phyloP scores from a whole-genome alignment of 2,329 filamentous ascomycete species.

The Xylaria sp. region DNA sequence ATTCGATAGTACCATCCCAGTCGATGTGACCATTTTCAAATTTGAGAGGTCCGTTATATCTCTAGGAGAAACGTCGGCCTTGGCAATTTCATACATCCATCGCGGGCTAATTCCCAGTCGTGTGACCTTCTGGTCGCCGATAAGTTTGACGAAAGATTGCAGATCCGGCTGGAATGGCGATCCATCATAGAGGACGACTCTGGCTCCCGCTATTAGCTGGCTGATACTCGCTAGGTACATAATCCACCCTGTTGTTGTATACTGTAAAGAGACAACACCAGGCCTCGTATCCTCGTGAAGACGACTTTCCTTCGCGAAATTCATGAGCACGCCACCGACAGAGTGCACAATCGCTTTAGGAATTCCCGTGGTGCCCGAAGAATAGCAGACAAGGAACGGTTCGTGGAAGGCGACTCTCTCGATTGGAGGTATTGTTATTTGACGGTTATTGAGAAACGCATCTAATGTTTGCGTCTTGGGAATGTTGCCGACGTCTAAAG shows the following conservation, averaged over 20 bases:
- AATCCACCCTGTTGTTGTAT: slow-evolving; percentile 83
- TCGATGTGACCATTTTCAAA: slow-evolving; percentile 72
- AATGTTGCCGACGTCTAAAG: slow-evolving; percentile 67
- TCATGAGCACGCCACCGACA: slow-evolving; percentile 70
- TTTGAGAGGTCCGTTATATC: slow-evolving; percentile 69
- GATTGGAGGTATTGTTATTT: slow-evolving; percentile 58
- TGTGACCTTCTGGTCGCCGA: slow-evolving; percentile 72
- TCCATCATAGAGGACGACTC: slow-evolving; percentile 81
- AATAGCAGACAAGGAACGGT: slow-evolving; percentile 81
- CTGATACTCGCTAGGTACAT: slow-evolving; percentile 78
- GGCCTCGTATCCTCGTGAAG: slow-evolving; percentile 58
- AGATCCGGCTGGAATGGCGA: slow-evolving; percentile 79
- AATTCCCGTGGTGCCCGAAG: slow-evolving; percentile 81
- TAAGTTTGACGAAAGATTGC: slow-evolving; percentile 69
- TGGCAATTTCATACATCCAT: slow-evolving; percentile 79
- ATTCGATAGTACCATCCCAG: slow-evolving; percentile 84
- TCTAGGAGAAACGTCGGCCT: slow-evolving; percentile 69
- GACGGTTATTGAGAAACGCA: slow-evolving; percentile 54
- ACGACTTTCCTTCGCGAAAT: slow-evolving; percentile 65
- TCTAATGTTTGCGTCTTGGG: slow-evolving; percentile 58
- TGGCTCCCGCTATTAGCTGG: slow-evolving; percentile 67
- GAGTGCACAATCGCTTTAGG: slow-evolving; percentile 90
- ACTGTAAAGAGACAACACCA: slow-evolving; percentile 61
- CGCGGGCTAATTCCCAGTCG: slow-evolving; percentile 79
- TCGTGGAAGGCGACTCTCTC: slow-evolving; percentile 74